phyloP scores from a whole-genome alignment of 2,329 filamentous ascomycete genomes.

The Neonectria faginata region DNA sequence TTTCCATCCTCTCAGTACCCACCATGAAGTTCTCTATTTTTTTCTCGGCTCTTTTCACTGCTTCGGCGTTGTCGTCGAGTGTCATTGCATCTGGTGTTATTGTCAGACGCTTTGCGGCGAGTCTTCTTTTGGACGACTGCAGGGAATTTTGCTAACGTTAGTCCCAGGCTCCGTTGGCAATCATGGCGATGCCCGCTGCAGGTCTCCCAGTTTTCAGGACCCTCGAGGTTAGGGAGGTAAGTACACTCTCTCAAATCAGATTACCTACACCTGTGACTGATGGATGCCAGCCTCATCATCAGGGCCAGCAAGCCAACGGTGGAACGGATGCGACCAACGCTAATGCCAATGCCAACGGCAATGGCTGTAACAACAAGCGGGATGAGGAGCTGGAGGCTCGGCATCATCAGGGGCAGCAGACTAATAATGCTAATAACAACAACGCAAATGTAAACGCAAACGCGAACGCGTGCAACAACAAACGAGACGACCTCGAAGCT shows the following conservation, averaged over 20 bases:
- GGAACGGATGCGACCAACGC: slow-evolving; percentile 1
- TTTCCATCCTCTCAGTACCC: neutral
- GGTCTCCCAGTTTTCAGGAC: slow-evolving; percentile 1
- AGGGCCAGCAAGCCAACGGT: slow-evolving; percentile 3
- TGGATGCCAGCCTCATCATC: slow-evolving; percentile 16
- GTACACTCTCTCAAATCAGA: neutral
- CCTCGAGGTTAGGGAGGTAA: slow-evolving; percentile 11
- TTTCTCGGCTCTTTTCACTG: neutral
- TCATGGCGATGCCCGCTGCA: slow-evolving; percentile 15
- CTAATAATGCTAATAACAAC: slow-evolving; percentile 2
- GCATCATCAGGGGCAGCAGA: slow-evolving; percentile 16
- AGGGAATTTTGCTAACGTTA: neutral
- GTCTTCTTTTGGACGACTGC: neutral
- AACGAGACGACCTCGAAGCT: neutral
- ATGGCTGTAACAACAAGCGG: slow-evolving; percentile 13
- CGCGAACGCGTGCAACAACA: neutral
- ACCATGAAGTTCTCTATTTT: slow-evolving; percentile 12
- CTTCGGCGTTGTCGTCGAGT: neutral
- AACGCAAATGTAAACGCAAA: neutral
- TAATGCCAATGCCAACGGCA: neutral
- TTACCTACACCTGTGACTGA: neutral
- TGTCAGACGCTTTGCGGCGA: slow-evolving; percentile 10
- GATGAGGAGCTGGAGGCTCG: slow-evolving; percentile 13
- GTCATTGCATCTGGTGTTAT: slow-evolving; percentile 4
- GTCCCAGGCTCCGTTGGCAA: slow-evolving; percentile 7